Evolutionary conservation across 1,139 yeast species (phyloP), one percentile per base, ranked within the genome.

Genomic region (Yamadazyma buinensis): DNA sequence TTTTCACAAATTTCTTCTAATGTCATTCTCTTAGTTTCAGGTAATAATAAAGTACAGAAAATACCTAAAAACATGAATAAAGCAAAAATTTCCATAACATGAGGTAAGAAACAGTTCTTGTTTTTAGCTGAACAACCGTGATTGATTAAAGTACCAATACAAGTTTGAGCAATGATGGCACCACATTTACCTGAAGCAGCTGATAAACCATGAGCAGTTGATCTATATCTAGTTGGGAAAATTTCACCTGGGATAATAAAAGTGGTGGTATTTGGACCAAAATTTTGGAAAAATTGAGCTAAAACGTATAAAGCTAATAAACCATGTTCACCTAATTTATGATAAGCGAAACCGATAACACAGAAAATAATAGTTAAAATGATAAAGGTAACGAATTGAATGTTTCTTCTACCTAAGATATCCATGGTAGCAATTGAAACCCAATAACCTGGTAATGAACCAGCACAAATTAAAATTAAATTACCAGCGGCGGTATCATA

Each of bases 181-280:
- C 98, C 98, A 47, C 85, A 72, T 69, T 92, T 92, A 75, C 98
- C 98, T 34, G 79, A 60, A 36, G 95, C 97, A 47, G 98, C 98
- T 48, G 96, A 86, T 45, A 92, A 68, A 74, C 98, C 98, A 59
- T 92, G 98, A 37, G 97, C 97, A 48, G 97, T 82, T 29, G 97
- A 92, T 78, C 98, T 86, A 70, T 88, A 87, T 67, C 95, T 78
- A 33, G 98, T 92, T 58, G 98, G 98, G 86, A 75, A 92, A 55
- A 81, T 75, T 72, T 92, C 98, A 62, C 97, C 98, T 33, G 98
- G 97, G 52, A 87, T 79, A 53, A 92, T 77, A 66, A 92, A 92
- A 39, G 98, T 92, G 33, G 97, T 94, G 41, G 90, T 77, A 75
- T 92, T 92, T 57, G 98, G 97, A 57, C 95, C 95, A 51, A 85